Percentiles rank a stretch among this genome's conserved stretches.
Conservation (phyloP, 225 moss, liverwort and hornwort species). For the Pseudisothecium myosuroides region DNA sequence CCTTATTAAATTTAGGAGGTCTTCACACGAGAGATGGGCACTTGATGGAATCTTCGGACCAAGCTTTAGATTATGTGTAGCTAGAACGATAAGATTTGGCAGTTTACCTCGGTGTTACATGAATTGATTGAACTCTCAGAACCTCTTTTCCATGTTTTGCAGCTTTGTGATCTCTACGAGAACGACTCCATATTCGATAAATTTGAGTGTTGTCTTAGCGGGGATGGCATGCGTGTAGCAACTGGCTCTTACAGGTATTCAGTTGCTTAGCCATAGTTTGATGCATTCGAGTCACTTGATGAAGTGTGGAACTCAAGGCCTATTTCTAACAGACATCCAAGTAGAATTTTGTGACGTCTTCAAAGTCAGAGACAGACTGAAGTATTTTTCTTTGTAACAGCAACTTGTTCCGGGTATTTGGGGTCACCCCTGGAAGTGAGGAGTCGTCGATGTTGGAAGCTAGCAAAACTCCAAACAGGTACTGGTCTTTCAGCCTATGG, state of each 20-base stretch:
- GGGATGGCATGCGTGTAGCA: slow-evolving; percentile 94
- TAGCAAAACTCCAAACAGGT: slow-evolving; percentile 99
- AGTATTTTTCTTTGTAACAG: slow-evolving; percentile 20
- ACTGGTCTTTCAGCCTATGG: background rate
- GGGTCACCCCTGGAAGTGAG: slow-evolving; percentile 80
- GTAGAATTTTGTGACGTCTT: background rate
- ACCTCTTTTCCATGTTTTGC: background rate
- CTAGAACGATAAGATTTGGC: background rate
- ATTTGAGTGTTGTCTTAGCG: slow-evolving; percentile 99
- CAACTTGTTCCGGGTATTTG: slow-evolving; percentile 99
- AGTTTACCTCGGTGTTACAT: background rate
- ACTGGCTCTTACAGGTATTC: slow-evolving; percentile 96
- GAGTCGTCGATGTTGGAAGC: slow-evolving; percentile 90
- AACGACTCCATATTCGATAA: slow-evolving; percentile 99
- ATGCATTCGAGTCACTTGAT: background rate
- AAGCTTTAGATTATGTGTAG: background rate
- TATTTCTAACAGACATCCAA: background rate
- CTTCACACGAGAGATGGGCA: background rate
- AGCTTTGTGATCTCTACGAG: slow-evolving; percentile 98
- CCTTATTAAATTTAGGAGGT: background rate
- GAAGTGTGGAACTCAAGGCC: background rate
- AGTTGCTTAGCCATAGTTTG: background rate
- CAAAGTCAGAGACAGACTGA: background rate
- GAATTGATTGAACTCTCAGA: background rate
- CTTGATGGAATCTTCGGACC: background rate